A percentile compares a stretch with the other conserved stretches of the same genome.
Conservation (phyloP, 768 basidiomycete species). For the Boletus tomentosulus region DNA sequence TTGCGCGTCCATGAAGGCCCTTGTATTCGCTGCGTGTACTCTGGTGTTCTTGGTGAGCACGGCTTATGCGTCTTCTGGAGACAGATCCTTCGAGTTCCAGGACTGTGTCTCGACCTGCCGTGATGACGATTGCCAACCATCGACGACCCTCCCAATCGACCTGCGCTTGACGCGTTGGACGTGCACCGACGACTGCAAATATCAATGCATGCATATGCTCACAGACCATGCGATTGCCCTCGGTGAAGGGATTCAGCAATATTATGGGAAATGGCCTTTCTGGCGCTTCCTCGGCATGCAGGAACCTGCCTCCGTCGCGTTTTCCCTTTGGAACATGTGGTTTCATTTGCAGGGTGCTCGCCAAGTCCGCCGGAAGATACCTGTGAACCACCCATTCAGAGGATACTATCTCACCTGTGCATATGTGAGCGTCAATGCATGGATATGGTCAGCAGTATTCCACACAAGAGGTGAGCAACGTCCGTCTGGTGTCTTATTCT, state of each 20-base stretch:
- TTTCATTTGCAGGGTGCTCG: conserved; percentile 62
- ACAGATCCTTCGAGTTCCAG: conserved; percentile 33
- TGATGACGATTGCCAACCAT: conserved; percentile 28
- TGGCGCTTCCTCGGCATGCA: conserved; percentile 85
- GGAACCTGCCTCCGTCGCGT: conserved; percentile 88
- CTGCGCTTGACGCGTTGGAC: conserved; percentile 79
- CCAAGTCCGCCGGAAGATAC: conserved; percentile 44
- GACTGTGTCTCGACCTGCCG: conserved; percentile 36
- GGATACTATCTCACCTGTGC: conserved; percentile 64
- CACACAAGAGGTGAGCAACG: conserved; percentile 79
- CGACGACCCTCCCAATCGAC: conserved; percentile 43
- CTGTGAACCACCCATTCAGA: conserved; percentile 63
- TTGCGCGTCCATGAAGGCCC: conserved; percentile 14
- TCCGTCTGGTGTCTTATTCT: neutral
- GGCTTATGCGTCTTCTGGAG: conserved; percentile 28
- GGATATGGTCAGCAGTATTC: conserved; percentile 90
- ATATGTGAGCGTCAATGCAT: conserved; percentile 76
- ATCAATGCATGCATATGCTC: conserved; percentile 79
- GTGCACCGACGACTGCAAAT: conserved; percentile 84
- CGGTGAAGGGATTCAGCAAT: conserved; percentile 60
- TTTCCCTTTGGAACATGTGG: conserved; percentile 83
- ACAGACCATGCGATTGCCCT: conserved; percentile 50
- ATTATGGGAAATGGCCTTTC: conserved; percentile 98
- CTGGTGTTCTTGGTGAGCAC: conserved; percentile 11
- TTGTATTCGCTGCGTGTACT: conserved; percentile 9